Evolutionary conservation across 1,284 basidiomycete species (phyloP).

Genomic region (Erythrobasidium hasegawianum): DNA sequence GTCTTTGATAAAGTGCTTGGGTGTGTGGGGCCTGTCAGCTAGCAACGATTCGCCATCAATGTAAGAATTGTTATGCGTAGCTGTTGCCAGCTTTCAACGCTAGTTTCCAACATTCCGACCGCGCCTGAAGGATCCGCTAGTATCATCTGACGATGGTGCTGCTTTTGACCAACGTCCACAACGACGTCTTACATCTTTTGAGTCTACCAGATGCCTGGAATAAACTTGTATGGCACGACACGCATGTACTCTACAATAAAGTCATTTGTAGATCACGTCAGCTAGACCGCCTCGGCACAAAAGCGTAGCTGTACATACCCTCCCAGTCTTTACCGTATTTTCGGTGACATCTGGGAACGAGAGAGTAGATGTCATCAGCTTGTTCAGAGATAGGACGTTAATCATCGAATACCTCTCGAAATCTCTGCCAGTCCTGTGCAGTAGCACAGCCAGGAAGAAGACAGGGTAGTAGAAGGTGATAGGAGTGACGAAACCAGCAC

Average conservation of each 20-base stretch:
- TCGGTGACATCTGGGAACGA: constrained; percentile 62
- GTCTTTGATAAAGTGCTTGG: too few species aligned
- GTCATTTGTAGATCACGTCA: neutral
- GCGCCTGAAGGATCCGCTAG: too few species aligned
- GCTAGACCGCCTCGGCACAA: neutral
- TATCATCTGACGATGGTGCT: too few species aligned
- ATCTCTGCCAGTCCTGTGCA: constrained; percentile 82
- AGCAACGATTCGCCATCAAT: too few species aligned
- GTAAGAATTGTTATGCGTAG: too few species aligned
- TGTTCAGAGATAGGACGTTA: too few species aligned
- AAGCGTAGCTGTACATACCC: constrained; percentile 5
- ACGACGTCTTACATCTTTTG: too few species aligned
- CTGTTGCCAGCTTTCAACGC: too few species aligned
- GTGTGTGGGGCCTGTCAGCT: too few species aligned
- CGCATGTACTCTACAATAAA: constrained; percentile 26
- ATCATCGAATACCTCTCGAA: constrained; percentile 72
- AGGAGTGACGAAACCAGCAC: constrained; percentile 72
- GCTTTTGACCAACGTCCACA: too few species aligned
- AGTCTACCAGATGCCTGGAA: constrained; percentile 31
- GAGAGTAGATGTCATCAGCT: constrained; percentile 45
- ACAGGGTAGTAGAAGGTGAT: constrained; percentile 95
- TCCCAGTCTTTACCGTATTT: constrained; percentile 98
- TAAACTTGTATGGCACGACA: constrained; percentile 31
- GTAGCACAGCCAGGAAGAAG: constrained; percentile 84
- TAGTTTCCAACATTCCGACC: too few species aligned